phyloP scores from a whole-genome alignment of 306 rosid species.

The Cucumis melo region DNA sequence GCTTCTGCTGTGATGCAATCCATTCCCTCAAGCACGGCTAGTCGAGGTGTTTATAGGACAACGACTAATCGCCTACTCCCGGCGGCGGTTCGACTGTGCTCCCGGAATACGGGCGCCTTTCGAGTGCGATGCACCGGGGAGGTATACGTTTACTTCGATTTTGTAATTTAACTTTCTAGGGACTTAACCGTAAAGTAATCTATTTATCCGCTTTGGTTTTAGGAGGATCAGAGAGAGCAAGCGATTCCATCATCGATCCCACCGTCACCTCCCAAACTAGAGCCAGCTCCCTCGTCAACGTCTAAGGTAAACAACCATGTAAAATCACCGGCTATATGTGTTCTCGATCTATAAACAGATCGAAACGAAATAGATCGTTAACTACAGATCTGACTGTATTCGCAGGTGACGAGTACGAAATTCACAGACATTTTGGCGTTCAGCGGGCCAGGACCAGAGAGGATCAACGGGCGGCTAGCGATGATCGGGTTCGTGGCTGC shows the following conservation, averaged over 20 bases:
- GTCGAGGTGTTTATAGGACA: not conserved
- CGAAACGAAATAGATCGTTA: not conserved
- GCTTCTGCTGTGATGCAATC: not conserved
- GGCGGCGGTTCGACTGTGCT: not conserved
- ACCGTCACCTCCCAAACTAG: not conserved
- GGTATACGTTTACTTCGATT: not conserved
- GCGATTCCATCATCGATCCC: not conserved
- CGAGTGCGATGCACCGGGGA: not conserved
- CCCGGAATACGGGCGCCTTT: not conserved
- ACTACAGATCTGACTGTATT: not conserved
- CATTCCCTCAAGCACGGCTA: not conserved
- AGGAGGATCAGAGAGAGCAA: conserved; percentile 3
- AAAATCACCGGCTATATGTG: not conserved
- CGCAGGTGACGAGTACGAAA: conserved; percentile 35
- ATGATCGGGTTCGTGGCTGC: conserved; percentile 83
- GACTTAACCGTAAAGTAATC: not conserved
- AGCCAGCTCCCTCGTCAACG: not conserved
- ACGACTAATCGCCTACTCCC: not conserved
- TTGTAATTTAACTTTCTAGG: not conserved
- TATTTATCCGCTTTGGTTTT: too few relatives aligned
- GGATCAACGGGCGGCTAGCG: conserved; percentile 82
- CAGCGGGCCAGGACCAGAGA: conserved; percentile 83
- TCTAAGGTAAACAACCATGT: not conserved
- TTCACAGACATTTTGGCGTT: conserved; percentile 50
- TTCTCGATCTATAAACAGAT: not conserved